phyloP scores from a whole-genome alignment of 2,329 filamentous ascomycete species.

The Neurospora sp. region DNA sequence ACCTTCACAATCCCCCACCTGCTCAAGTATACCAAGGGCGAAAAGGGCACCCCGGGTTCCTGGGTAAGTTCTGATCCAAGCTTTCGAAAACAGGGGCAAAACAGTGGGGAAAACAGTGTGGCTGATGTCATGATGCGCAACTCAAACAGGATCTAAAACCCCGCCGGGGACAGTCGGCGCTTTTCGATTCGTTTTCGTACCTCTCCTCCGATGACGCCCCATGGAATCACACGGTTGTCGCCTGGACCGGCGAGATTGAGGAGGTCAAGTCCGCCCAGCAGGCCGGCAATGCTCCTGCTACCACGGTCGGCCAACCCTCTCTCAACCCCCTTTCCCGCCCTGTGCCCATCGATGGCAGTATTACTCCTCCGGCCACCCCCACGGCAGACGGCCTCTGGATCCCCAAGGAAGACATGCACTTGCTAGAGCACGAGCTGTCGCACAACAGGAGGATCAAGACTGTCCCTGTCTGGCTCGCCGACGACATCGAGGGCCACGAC shows the following conservation, averaged over 20 bases:
- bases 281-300: slow-evolving; percentile 37
- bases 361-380: slow-evolving; percentile 46
- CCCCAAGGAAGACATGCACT: slow-evolving; percentile 56
- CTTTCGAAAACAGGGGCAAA: background rate
- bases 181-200: slow-evolving; percentile 85
- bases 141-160: slow-evolving; percentile 55
- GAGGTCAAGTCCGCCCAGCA: slow-evolving; percentile 35
- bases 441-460: slow-evolving; percentile 69
- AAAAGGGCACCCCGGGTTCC: slow-evolving; percentile 1
- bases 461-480: slow-evolving; percentile 80
- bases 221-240: slow-evolving; percentile 88
- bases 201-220: slow-evolving; percentile 73
- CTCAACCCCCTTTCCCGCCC: slow-evolving; percentile 71
- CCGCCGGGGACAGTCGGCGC: slow-evolving; percentile 78
- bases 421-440: slow-evolving; percentile 64
- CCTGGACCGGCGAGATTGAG: slow-evolving; percentile 87
- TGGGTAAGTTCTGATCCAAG: slow-evolving; percentile 41
- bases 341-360: slow-evolving; percentile 58
- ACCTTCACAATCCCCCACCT: slow-evolving; percentile 55
- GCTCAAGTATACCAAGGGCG: slow-evolving; percentile 45
- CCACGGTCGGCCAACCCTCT: slow-evolving; percentile 41
- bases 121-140: slow-evolving; percentile 17
- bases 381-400: slow-evolving; percentile 62
- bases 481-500: slow-evolving; percentile 57
- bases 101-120: slow-evolving; percentile 11